Evolutionary conservation across 371 early-diverging fungal genomes (phyloP), one percentile per base, ranked within the genome.

Genomic region (Mortierella sp.): DNA sequence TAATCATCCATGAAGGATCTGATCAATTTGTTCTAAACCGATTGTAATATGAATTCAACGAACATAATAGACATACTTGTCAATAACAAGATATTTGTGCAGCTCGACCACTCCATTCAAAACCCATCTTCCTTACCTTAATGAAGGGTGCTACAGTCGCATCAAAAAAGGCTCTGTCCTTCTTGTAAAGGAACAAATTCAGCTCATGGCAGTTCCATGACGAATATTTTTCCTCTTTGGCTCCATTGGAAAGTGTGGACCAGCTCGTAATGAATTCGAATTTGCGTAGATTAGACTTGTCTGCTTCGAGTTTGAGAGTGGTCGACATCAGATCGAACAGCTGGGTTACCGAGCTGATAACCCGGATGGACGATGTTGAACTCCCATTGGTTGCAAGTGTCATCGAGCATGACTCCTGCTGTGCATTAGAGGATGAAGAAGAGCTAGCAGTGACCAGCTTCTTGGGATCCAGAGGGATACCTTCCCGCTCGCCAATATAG

Each of bases 181-280:
- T 87, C 23, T 82, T 80, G 75, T 84, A 87, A 30, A 89, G 29
- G 86, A 88, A 89, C 25, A 89, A 57, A 66, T 88, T 87, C 21
- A 88, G 59, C 69, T 89, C 89, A 64, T 89, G 84, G 28, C 87
- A 88, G 2, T 64, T 77, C 60, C 75, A 71, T 14, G 82, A 82
- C 72, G 46, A 87, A 65, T 15, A 81, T 68, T 60, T 86, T 80
- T 75, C 83, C 72, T 62, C 85, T 84, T 61, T 84, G 71, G 52
- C 74, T 50, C 11, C 19, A 0, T 18, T 29, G 15, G 80, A 73
- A 19, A 79, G 45, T 4, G 62, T 48, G 29, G 68, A 60, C 80
- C 80, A 79, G n/a, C 73, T 70, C 50, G 61, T 57, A 45, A 73
- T 60, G 44, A 79, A 79, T 30, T 70, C 70, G 53, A 79, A 79